Base-by-base conservation (phyloP, 2,329 filamentous ascomycete species). In the Aspergillus ochraceoroseus region DNA sequence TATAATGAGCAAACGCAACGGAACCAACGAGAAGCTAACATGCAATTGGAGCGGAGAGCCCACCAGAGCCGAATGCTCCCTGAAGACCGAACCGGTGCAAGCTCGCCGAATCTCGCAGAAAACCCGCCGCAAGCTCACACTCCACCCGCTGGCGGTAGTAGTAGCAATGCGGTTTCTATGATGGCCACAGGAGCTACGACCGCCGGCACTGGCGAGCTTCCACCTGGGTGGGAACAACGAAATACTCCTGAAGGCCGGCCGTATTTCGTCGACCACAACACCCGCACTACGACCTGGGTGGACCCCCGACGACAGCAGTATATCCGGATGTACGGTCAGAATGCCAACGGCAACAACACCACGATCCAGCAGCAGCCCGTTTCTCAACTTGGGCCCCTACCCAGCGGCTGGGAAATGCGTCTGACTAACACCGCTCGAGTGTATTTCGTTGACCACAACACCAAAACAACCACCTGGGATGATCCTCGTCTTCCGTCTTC, bases 391-490 rank as follows among this genome's bases (percentile, higher is more conserved):
- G 92, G 92, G 3, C 92, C 92, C 17, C 69, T 98, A 32, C 92
- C 92, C 2, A 96, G 92, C 58, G 92, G 92, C 2, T 98, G 92
- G 92, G 92, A 98, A 74, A 98, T 98, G 92, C 87, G 92, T 46
- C 80, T 98, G 36, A 98, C 92, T 38, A 96, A 98, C 66, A 98
- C 92, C 9, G 92, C 92, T 18, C 79, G 92, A 44, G 92, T 98
- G 11, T 98, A 98, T 70, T 98, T 98, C 65, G 92, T 98, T 30
- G 92, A 98, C 59, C 92, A 98, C 71, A 98, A 98, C 70, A 98
- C 92, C 30, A 98, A 98, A 74, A 98, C 92, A 0, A 98, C 92
- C 3, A 98, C 92, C 1, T 98, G 92, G 92, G 92, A 98, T 61
- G 92, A 98, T 59, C 92, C 92, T 23, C 80, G 92, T 59, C 72